These are phyloP conservation scores for Cutaneotrichosporon cyanovorans DNA, from an alignment of 1,284 basidiomycete species.

Conservation along the genomic window DNA sequence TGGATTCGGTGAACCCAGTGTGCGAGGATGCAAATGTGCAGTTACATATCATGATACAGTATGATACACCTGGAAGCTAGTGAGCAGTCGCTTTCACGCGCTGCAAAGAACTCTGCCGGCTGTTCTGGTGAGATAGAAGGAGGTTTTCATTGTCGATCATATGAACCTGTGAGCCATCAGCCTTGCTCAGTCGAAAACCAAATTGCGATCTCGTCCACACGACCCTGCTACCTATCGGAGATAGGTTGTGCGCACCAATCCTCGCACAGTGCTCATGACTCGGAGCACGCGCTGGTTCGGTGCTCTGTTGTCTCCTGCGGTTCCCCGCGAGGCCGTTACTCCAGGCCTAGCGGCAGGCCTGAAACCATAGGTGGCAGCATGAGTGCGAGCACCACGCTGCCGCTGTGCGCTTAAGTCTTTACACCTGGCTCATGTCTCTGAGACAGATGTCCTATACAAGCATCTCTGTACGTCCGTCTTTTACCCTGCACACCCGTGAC, in stretches of 20 bases:
- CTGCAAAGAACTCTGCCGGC: no score
- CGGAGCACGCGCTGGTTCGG: conserved; percentile 10
- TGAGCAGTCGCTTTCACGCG: no score
- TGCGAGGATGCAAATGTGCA: no score
- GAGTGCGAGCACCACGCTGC: not conserved
- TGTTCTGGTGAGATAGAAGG: no score
- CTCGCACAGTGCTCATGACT: conserved; percentile 6
- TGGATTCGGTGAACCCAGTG: no score
- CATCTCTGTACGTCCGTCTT: conserved; percentile 18
- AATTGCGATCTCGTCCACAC: conserved; percentile 2
- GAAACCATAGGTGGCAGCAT: conserved; percentile 14
- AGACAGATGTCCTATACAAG: conserved; percentile 10
- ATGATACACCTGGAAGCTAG: no score
- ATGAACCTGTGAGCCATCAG: conserved; percentile 1
- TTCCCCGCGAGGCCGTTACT: conserved; percentile 5
- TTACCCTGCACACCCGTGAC: conserved; percentile 8
- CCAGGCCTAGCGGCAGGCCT: conserved; percentile 12
- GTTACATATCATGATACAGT: no score
- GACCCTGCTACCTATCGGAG: not conserved
- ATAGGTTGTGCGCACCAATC: conserved; percentile 9
- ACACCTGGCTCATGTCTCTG: conserved; percentile 7
- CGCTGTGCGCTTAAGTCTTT: conserved; percentile 17
- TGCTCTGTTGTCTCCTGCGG: not conserved
- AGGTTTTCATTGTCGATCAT: no score
- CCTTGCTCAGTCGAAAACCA: conserved; percentile 67